A percentile compares a stretch with the other conserved stretches of the same genome.
phyloP scores from a whole-genome alignment of 2,329 filamentous ascomycete species.

The Fusarium pseudocircinatum region DNA sequence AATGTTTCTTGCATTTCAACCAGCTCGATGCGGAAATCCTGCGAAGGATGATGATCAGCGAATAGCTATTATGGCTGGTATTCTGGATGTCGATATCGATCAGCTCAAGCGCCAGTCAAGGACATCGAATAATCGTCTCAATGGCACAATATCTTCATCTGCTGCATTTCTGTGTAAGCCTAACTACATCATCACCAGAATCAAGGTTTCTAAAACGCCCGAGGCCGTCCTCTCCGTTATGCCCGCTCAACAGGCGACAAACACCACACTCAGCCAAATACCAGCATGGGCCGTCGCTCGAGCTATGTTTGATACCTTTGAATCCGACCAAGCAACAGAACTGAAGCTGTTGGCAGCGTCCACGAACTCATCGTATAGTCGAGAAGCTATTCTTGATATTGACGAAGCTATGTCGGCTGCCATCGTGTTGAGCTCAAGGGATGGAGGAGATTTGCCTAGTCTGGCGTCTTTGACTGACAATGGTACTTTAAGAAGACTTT shows the following conservation, averaged over 20 bases:
- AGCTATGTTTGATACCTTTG: conserved; percentile 34
- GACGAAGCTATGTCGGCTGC: conserved; percentile 49
- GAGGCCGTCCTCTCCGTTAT: conserved; percentile 22
- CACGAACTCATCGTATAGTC: conserved; percentile 31
- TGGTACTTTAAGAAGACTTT: conserved; percentile 39
- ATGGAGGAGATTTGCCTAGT: conserved; percentile 26
- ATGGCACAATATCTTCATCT: conserved; percentile 24
- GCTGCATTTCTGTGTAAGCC: conserved; percentile 36
- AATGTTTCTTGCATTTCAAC: conserved; percentile 29
- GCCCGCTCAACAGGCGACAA: conserved; percentile 3
- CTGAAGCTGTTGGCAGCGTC: conserved; percentile 5
- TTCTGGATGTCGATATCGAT: conserved; percentile 27
- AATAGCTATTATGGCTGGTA: conserved; percentile 36
- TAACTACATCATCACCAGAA: conserved; percentile 30
- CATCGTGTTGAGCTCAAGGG: conserved; percentile 41
- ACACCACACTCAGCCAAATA: conserved; percentile 32
- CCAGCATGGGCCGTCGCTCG: conserved; percentile 33
- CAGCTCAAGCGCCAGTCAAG: conserved; percentile 27
- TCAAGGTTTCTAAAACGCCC: conserved; percentile 31
- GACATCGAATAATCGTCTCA: conserved; percentile 7
- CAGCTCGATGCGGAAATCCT: conserved; percentile 32
- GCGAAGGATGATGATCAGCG: conserved; percentile 29
- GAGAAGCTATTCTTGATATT: conserved; percentile 41
- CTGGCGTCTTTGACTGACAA: conserved; percentile 41
- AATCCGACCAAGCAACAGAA: not conserved